Conservation (phyloP, 139 green algal genomes). For the Auxenochlorella pyrenoidosa region DNA sequence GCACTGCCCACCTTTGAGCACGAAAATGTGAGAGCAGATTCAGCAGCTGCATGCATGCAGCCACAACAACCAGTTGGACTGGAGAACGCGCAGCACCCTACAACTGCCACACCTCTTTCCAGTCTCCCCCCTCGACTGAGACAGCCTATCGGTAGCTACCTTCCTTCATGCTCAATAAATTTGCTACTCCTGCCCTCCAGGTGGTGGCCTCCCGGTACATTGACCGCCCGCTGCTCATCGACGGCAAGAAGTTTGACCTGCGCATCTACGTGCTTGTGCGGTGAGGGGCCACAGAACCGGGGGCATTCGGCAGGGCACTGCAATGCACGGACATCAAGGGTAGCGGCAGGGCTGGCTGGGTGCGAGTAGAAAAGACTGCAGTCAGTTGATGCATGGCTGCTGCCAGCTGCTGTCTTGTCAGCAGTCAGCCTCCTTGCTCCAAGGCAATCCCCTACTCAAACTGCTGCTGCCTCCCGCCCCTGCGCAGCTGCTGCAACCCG, state of each 20-base stretch:
- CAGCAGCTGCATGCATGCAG: neutral
- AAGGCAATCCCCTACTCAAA: too few species aligned
- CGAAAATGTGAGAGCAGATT: neutral
- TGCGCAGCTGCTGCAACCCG: conserved; percentile 59
- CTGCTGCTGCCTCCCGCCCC: neutral
- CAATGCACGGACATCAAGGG: neutral
- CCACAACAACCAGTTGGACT: too few species aligned
- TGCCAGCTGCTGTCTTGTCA: neutral
- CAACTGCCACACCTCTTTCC: too few species aligned
- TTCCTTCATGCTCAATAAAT: too few species aligned
- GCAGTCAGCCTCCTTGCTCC: too few species aligned
- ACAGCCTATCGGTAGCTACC: too few species aligned
- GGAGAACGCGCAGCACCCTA: too few species aligned
- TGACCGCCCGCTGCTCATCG: conserved; percentile 65
- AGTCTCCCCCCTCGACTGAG: too few species aligned
- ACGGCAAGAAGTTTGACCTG: conserved; percentile 85
- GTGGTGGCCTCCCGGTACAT: conserved; percentile 77
- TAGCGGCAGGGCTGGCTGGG: too few species aligned
- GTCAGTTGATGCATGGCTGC: neutral
- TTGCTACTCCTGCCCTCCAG: neutral
- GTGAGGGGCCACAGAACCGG: neutral
- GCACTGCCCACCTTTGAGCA: conserved; percentile 44
- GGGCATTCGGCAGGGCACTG: neutral
- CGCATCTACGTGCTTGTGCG: conserved; percentile 77
- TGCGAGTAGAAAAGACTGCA: too few species aligned